Conservation (phyloP, 2,329 filamentous ascomycete species). For the Phymatotrichopsis omnivora region DNA sequence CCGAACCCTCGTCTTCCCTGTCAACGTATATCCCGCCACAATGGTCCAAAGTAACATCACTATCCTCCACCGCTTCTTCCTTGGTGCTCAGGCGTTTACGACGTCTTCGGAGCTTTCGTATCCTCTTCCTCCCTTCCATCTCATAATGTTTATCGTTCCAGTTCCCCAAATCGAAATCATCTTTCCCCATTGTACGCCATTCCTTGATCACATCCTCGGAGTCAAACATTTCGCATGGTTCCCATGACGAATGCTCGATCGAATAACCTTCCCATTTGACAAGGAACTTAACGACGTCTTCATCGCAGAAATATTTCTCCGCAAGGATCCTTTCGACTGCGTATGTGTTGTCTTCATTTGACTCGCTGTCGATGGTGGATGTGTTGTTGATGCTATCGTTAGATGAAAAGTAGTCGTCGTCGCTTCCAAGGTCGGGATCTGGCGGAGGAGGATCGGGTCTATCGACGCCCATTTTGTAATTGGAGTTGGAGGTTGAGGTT, state of each 20-base stretch:
- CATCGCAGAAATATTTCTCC: slow-evolving; percentile 36
- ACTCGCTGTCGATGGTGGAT: slow-evolving; percentile 39
- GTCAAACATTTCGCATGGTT: slow-evolving; percentile 39
- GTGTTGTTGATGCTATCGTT: slow-evolving; percentile 48
- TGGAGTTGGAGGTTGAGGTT: too few species aligned
- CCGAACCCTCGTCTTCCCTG: not conserved
- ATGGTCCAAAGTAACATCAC: not conserved
- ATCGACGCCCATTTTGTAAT: too few species aligned
- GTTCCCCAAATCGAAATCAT: slow-evolving; percentile 31
- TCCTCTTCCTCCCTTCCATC: not conserved
- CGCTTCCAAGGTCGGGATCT: too few species aligned
- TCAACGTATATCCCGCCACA: not conserved
- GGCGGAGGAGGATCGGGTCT: too few species aligned
- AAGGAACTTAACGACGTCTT: slow-evolving; percentile 43
- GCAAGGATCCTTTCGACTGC: slow-evolving; percentile 46
- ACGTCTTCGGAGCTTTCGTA: not conserved
- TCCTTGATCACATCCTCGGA: slow-evolving; percentile 36
- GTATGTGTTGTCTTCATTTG: slow-evolving; percentile 42
- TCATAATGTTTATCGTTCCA: too few species aligned
- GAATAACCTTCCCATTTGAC: slow-evolving; percentile 55
- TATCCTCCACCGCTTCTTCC: too few species aligned
- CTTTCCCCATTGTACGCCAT: too few species aligned
- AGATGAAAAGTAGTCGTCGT: too few species aligned
- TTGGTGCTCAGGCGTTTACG: not conserved
- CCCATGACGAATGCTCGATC: slow-evolving; percentile 47